Percentiles rank a stretch among this genome's conserved stretches.
Conservation (phyloP, 2,329 filamentous ascomycete species). For the Chaetothyriales sp. region DNA sequence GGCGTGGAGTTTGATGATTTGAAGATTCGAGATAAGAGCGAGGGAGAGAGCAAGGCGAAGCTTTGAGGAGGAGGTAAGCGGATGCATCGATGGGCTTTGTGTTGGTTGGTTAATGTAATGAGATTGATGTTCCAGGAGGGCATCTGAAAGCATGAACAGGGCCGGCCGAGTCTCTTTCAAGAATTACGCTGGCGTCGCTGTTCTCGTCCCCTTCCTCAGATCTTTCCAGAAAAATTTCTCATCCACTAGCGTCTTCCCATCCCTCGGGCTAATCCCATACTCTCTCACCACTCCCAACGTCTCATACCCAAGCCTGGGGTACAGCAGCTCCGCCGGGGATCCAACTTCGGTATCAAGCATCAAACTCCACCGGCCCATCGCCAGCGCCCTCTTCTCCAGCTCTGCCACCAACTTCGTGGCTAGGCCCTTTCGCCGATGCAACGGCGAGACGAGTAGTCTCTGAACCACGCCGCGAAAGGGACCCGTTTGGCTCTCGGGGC, state of each 20-base stretch:
- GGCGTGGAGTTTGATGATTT: slow-evolving; percentile 34
- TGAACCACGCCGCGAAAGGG: slow-evolving; percentile 43
- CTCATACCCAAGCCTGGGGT: slow-evolving; percentile 43
- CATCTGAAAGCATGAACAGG: too few relatives aligned
- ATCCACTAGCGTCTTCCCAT: slow-evolving; percentile 33
- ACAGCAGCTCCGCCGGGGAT: slow-evolving; percentile 41
- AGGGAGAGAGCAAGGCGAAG: slow-evolving; percentile 1
- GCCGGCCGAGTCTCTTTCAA: too few relatives aligned
- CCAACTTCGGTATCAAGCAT: slow-evolving; percentile 41
- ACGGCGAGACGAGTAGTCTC: slow-evolving; percentile 44
- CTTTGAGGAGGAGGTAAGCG: not conserved
- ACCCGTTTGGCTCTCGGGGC: slow-evolving; percentile 43
- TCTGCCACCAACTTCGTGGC: slow-evolving; percentile 39
- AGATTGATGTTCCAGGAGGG: too few relatives aligned
- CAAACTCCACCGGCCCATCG: slow-evolving; percentile 38
- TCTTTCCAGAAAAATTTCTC: slow-evolving; percentile 18
- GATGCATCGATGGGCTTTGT: too few relatives aligned
- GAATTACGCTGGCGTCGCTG: too few relatives aligned
- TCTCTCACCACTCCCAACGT: slow-evolving; percentile 43
- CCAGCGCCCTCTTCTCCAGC: slow-evolving; percentile 43
- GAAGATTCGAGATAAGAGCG: slow-evolving; percentile 7
- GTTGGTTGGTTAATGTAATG: too few relatives aligned
- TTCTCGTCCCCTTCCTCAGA: slow-evolving; percentile 9
- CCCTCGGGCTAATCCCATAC: slow-evolving; percentile 39
- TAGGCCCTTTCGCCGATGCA: slow-evolving; percentile 38